Evolutionary conservation across 1,284 basidiomycete species (phyloP).

Genomic region (Ustilago lituana): DNA sequence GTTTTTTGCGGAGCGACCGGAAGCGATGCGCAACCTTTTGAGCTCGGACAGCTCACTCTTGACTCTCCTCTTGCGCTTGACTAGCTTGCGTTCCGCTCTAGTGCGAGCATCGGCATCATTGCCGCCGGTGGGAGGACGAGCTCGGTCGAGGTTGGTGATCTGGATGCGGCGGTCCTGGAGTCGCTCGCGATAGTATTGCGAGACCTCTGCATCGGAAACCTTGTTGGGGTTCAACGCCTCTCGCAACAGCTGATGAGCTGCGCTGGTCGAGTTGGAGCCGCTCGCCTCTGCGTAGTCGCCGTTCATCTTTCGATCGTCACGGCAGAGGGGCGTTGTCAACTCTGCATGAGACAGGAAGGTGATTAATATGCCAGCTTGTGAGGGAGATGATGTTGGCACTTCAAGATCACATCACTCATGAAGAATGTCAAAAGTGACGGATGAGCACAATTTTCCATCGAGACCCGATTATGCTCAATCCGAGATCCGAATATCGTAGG

Average conservation of each 20-base stretch:
- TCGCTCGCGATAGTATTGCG: constrained; percentile 37
- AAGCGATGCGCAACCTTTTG: constrained; percentile 34
- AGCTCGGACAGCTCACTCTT: constrained; percentile 41
- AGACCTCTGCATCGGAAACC: constrained; percentile 25
- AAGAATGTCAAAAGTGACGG: no score
- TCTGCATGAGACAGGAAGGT: background rate
- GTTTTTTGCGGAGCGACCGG: constrained; percentile 17
- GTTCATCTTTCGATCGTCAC: constrained; percentile 8
- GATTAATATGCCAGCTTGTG: background rate
- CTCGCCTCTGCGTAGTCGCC: constrained; percentile 10
- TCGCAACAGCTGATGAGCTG: constrained; percentile 27
- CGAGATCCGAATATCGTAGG: no score
- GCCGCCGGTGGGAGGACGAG: constrained; percentile 39
- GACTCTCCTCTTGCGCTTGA: constrained; percentile 36
- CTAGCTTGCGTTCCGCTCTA: constrained; percentile 32
- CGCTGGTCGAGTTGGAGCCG: constrained; percentile 17
- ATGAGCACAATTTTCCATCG: no score
- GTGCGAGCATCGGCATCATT: constrained; percentile 19
- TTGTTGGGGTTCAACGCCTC: constrained; percentile 13
- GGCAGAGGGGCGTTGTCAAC: no score
- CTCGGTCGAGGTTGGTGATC: constrained; percentile 46
- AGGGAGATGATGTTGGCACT: no score
- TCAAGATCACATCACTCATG: no score
- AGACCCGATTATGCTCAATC: no score
- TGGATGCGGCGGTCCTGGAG: constrained; percentile 50